A percentile compares a stretch with the other conserved stretches of the same genome.
Evolutionary conservation across 441 rosid species (phyloP).

Genomic region (Syzygium malaccense): DNA sequence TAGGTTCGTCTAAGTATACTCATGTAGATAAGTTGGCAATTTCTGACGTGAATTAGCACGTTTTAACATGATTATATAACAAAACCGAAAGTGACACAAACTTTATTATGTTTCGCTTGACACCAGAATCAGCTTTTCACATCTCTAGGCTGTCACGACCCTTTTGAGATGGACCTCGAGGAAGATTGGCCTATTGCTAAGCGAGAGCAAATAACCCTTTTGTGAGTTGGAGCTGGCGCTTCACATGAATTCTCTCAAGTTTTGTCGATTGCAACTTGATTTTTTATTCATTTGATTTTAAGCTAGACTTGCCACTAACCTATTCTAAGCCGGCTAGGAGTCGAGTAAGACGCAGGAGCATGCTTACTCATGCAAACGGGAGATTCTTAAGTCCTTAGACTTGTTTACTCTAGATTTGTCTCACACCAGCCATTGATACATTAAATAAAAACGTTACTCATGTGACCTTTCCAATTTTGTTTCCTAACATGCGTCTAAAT

Average conservation of each 20-base stretch:
- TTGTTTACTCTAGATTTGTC: background rate
- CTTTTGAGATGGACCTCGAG: background rate
- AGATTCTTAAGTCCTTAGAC: background rate
- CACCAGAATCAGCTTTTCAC: background rate
- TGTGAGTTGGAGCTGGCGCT: background rate
- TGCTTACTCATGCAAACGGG: background rate
- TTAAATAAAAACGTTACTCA: too few relatives aligned
- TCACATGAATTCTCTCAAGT: background rate
- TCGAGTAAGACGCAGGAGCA: background rate
- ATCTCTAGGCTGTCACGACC: background rate
- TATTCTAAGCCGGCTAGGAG: background rate
- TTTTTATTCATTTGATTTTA: too few relatives aligned
- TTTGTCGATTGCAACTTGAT: background rate
- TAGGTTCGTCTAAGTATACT: background rate
- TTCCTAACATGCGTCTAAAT: too few relatives aligned
- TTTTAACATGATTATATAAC: background rate
- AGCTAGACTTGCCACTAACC: background rate
- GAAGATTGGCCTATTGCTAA: background rate
- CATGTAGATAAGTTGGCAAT: background rate
- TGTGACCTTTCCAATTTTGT: too few relatives aligned
- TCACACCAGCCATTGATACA: background rate
- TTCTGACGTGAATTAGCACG: background rate
- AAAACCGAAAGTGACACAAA: background rate
- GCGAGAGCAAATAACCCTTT: background rate
- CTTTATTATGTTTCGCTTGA: background rate